Conservation (phyloP, 2,329 filamentous ascomycete genomes). For the Penicillium sp. region DNA sequence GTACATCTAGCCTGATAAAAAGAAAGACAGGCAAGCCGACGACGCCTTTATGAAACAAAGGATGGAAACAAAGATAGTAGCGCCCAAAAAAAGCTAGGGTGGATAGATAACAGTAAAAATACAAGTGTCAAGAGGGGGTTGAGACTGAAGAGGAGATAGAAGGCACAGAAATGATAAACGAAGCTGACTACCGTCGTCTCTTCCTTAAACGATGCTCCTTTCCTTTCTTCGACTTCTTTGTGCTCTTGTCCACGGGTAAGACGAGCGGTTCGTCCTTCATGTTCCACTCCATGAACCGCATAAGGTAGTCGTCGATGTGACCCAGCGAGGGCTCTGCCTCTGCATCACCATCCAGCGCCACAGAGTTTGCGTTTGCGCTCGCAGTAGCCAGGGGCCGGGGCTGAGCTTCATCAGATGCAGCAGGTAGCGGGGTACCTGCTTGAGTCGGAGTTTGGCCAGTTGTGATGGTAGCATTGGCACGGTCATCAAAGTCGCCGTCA, state of each 20-base stretch:
- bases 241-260: constrained; percentile 53
- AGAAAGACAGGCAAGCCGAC: not conserved
- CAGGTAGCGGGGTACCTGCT: constrained; percentile 36
- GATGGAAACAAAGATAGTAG: not conserved
- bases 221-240: constrained; percentile 54
- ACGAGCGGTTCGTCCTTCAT: constrained; percentile 55
- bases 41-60: not conserved
- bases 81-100: not conserved
- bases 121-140: not conserved
- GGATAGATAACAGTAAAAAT: not conserved
- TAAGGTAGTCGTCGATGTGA: constrained; percentile 77
- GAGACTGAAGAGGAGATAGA: not conserved
- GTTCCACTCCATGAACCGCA: constrained; percentile 69
- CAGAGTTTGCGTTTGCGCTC: constrained; percentile 21
- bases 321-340: constrained; percentile 55
- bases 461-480: constrained; percentile 38
- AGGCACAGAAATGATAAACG: not conserved
- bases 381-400: constrained; percentile 17
- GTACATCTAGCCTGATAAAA: not conserved
- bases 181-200: constrained; percentile 36
- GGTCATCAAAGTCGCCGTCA: constrained; percentile 83
- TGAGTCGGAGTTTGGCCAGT: constrained; percentile 36
- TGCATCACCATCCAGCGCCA: constrained; percentile 28
- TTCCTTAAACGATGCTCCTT: constrained; percentile 52
- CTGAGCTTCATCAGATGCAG: constrained; percentile 1